Conservation (phyloP, 2,329 filamentous ascomycete species). For the Fusarium newnesense region DNA sequence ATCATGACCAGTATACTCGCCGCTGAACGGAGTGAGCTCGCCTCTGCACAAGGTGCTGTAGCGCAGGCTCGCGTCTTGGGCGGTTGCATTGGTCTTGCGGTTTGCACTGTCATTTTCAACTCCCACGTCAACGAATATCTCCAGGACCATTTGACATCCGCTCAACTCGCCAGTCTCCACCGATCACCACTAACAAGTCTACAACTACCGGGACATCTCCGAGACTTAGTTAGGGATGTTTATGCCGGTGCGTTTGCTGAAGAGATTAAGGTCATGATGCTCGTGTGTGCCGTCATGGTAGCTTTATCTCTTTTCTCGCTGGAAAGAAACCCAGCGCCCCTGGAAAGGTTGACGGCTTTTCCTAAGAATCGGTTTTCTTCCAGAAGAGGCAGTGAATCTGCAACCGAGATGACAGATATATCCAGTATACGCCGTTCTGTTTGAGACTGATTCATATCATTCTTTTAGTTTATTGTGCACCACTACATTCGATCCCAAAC, state of each 20-base stretch:
- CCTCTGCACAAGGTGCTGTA: slow-evolving; percentile 68
- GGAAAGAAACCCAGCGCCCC: slow-evolving; percentile 53
- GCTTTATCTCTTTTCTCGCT: slow-evolving; percentile 57
- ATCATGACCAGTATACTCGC: slow-evolving; percentile 66
- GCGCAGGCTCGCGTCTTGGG: slow-evolving; percentile 70
- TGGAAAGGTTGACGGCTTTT: slow-evolving; percentile 46
- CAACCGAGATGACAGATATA: slow-evolving; percentile 50
- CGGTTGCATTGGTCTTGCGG: slow-evolving; percentile 67
- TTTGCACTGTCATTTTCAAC: slow-evolving; percentile 70
- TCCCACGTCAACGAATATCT: slow-evolving; percentile 53
- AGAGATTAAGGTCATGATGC: slow-evolving; percentile 59
- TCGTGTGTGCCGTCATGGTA: slow-evolving; percentile 56
- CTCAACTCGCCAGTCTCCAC: slow-evolving; percentile 56
- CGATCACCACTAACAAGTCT: slow-evolving; percentile 56
- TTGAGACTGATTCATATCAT: not conserved
- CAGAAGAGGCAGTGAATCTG: slow-evolving; percentile 51
- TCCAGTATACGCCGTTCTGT: slow-evolving; percentile 35
- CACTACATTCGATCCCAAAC: not conserved
- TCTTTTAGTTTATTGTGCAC: not conserved
- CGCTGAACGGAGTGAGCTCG: slow-evolving; percentile 59
- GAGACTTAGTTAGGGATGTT: slow-evolving; percentile 51
- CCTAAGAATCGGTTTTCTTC: slow-evolving; percentile 44
- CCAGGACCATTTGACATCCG: slow-evolving; percentile 47
- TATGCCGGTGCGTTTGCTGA: slow-evolving; percentile 59
- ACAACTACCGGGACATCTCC: slow-evolving; percentile 47